phyloP scores from a whole-genome alignment of 768 basidiomycete genomes.

The Mycena pura region DNA sequence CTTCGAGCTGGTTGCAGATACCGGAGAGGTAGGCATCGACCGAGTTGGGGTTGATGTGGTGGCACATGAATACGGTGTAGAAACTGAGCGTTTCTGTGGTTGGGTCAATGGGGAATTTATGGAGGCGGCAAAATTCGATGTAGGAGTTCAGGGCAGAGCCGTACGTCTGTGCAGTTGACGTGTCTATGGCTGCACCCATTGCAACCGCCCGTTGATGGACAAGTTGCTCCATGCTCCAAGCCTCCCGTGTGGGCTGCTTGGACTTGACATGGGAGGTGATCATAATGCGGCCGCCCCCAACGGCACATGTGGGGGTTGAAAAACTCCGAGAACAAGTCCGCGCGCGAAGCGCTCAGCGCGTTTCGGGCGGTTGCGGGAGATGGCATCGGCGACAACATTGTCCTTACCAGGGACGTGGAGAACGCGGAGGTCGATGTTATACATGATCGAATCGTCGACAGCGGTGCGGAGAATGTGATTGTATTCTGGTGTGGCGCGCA shows the following conservation, averaged over 20 bases:
- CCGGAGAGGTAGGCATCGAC: conserved; percentile 46
- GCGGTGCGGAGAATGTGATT: conserved; percentile 33
- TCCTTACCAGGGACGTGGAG: conserved; percentile 32
- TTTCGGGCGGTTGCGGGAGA: conserved; percentile 30
- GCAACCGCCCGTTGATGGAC: no score
- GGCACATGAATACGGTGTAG: no score
- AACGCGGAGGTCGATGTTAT: conserved; percentile 28
- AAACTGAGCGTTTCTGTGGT: conserved; percentile 42
- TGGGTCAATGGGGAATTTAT: conserved; percentile 35
- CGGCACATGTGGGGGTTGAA: no score
- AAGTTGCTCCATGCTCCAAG: no score
- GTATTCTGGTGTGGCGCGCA: conserved; percentile 24
- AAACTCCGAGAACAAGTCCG: no score
- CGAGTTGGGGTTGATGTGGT: conserved; percentile 41
- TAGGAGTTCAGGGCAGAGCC: conserved; percentile 40
- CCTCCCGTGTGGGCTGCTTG: no score
- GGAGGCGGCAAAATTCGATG: conserved; percentile 36
- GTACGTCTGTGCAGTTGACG: conserved; percentile 21
- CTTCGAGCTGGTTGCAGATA: conserved; percentile 42
- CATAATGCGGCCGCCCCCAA: no score
- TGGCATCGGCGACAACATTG: conserved; percentile 40
- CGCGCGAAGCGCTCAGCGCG: no score
- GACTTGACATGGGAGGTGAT: no score
- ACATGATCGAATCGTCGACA: conserved; percentile 21
- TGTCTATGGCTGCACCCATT: neutral